phyloP scores from a whole-genome alignment of 345 rosid genomes.

The Hibiscus mutabilis region DNA sequence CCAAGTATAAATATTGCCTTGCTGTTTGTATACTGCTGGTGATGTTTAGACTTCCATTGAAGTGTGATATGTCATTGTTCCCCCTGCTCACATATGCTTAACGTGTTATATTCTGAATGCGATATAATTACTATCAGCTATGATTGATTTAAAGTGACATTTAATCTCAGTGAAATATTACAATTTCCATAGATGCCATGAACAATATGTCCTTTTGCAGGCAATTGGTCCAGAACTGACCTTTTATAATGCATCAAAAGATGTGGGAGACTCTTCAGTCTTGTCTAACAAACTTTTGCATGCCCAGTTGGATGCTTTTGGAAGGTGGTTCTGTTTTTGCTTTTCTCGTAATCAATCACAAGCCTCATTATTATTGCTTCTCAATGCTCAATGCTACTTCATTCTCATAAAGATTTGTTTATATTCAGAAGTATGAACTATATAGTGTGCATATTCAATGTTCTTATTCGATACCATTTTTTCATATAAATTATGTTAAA shows the following conservation, averaged over 20 bases:
- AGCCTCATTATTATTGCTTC: background rate
- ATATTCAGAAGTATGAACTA: background rate
- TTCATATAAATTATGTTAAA: background rate
- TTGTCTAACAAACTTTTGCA: slow-evolving; percentile 87
- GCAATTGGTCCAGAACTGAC: slow-evolving; percentile 95
- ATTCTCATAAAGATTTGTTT: background rate
- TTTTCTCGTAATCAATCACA: background rate
- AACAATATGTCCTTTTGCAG: slow-evolving; percentile 38
- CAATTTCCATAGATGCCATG: background rate
- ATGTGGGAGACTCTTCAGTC: slow-evolving; percentile 51
- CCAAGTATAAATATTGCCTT: background rate
- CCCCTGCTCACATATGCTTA: background rate
- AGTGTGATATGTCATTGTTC: background rate
- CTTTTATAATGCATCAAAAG: slow-evolving; percentile 72
- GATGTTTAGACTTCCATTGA: background rate
- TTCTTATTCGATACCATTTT: background rate
- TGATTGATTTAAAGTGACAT: background rate
- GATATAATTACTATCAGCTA: background rate
- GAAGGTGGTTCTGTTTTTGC: slow-evolving; percentile 36
- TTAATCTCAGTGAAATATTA: background rate
- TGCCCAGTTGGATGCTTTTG: slow-evolving; percentile 76
- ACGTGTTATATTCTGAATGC: background rate
- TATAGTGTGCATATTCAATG: background rate
- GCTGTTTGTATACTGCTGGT: background rate
- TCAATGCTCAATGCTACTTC: background rate